Evolutionary conservation across 306 rosid species (phyloP).

Genomic region (Crataegus laevigata): DNA sequence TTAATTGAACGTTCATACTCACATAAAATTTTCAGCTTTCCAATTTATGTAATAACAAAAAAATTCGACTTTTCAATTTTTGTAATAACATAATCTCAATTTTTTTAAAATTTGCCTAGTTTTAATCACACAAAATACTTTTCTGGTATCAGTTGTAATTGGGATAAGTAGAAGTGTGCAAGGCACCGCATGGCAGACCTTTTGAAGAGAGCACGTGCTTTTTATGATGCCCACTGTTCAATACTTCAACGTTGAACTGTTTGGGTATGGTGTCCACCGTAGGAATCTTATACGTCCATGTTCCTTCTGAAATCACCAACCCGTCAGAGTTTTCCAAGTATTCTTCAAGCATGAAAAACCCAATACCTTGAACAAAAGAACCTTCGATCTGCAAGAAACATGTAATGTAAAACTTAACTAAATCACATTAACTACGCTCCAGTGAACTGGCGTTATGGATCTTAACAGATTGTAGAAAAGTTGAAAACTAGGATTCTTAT

Average conservation of each 20-base stretch:
- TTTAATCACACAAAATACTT: not conserved
- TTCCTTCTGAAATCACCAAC: slow-evolving; percentile 54
- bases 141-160: not conserved
- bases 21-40: not conserved
- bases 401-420: not conserved
- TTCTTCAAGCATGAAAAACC: slow-evolving; percentile 89
- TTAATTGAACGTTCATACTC: no score
- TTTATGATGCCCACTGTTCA: slow-evolving; percentile 70
- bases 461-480: no score
- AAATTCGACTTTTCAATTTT: not conserved
- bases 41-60: not conserved
- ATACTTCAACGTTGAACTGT: slow-evolving; percentile 70
- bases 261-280: slow-evolving; percentile 76
- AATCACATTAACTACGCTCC: not conserved
- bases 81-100: no score
- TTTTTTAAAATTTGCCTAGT: not conserved
- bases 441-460: not conserved
- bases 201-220: slow-evolving; percentile 81
- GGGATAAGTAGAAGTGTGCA: not conserved
- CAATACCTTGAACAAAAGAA: slow-evolving; percentile 90
- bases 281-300: slow-evolving; percentile 90
- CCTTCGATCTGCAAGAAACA: slow-evolving; percentile 80
- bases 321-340: slow-evolving; percentile 54
- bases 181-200: slow-evolving; percentile 31
- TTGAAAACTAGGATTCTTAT: no score